Conservation (phyloP, 257 asterid genomes). For the Lavandula angustifolia region DNA sequence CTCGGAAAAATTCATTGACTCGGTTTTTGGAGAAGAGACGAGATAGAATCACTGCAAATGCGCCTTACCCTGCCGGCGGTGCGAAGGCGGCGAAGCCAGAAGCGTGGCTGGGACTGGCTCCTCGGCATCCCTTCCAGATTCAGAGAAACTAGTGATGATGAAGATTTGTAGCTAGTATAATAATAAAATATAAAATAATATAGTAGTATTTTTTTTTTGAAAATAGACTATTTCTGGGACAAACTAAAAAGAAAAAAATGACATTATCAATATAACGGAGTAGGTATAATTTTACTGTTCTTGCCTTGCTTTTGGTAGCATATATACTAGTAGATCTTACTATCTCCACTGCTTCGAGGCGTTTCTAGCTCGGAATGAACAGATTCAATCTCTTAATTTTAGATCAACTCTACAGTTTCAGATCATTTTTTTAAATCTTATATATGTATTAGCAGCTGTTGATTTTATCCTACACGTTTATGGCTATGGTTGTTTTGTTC, state of each 20-base stretch:
- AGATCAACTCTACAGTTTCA: neutral
- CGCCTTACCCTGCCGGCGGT: constrained; percentile 46
- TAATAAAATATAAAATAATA: no score
- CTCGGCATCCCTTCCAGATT: constrained; percentile 36
- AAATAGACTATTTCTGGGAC: no score
- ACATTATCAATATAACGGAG: no score
- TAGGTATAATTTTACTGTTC: constrained; percentile 4
- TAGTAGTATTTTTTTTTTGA: no score
- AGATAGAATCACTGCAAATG: constrained; percentile 52
- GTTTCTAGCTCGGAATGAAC: constrained; percentile 24
- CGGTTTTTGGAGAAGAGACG: constrained; percentile 70
- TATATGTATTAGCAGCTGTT: no score
- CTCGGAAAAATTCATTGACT: constrained; percentile 59
- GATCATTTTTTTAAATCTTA: no score
- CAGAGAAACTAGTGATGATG: constrained; percentile 28
- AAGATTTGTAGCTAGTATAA: neutral
- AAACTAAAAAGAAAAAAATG: no score
- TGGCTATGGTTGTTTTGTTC: no score
- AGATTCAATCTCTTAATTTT: neutral
- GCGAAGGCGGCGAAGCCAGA: constrained; percentile 31
- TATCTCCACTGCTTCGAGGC: constrained; percentile 11
- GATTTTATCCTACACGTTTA: no score
- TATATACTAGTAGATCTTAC: neutral
- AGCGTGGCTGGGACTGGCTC: constrained; percentile 58
- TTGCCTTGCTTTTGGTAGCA: constrained; percentile 21